Percentiles rank a stretch among this genome's conserved stretches.
These are phyloP conservation scores for Neonectria faginata DNA, from an alignment of 2,329 filamentous ascomycete species.

Conservation along the genomic window DNA sequence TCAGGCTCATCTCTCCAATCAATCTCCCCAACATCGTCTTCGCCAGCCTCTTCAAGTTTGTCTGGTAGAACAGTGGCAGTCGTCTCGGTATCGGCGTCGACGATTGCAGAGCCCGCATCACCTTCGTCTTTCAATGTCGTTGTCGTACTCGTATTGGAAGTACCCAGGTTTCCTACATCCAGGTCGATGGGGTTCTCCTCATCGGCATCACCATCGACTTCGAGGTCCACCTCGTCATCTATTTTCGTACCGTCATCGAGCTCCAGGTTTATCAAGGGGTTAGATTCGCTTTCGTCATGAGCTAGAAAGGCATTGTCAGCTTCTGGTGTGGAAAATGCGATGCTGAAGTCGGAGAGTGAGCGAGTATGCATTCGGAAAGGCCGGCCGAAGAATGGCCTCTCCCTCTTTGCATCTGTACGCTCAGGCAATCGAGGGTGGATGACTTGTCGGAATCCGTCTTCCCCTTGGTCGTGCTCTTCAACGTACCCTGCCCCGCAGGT, in stretches of 20 bases:
- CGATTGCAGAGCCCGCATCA: conserved; percentile 42
- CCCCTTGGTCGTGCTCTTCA: conserved; percentile 34
- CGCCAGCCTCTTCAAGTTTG: conserved; percentile 28
- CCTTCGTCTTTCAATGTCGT: conserved; percentile 50
- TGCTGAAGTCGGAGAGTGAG: conserved; percentile 32
- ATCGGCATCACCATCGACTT: conserved; percentile 32
- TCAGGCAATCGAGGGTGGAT: conserved; percentile 18
- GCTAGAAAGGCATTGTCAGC: conserved; percentile 45
- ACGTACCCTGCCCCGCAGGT: conserved; percentile 33
- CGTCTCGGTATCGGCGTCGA: conserved; percentile 40
- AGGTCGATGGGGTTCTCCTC: conserved; percentile 32
- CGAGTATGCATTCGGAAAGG: conserved; percentile 21
- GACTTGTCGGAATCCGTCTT: conserved; percentile 28
- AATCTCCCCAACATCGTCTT: conserved; percentile 45
- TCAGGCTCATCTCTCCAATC: conserved; percentile 48
- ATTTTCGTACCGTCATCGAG: conserved; percentile 38
- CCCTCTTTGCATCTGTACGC: background rate
- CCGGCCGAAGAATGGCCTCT: conserved; percentile 8
- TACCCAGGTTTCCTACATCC: conserved; percentile 28
- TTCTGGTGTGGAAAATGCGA: conserved; percentile 37
- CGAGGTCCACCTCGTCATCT: conserved; percentile 35
- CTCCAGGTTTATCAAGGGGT: conserved; percentile 44
- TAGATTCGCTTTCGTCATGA: conserved; percentile 38
- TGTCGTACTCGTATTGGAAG: conserved; percentile 47
- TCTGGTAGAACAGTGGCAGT: conserved; percentile 40